Conservation (phyloP, 1,284 basidiomycete genomes). For the Testicularia cyperi region DNA sequence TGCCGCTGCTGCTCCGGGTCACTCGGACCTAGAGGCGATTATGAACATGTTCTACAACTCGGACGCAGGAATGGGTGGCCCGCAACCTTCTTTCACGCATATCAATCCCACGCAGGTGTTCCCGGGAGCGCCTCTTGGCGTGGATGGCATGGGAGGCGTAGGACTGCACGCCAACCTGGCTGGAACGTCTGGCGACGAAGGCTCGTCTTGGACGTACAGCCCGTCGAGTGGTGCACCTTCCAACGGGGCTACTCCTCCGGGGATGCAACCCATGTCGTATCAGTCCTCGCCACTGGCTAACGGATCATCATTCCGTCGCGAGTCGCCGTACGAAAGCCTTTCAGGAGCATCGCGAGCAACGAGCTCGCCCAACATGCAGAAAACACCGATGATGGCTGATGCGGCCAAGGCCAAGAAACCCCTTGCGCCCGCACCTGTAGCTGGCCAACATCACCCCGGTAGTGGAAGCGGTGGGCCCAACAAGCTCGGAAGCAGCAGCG, state of each 20-base stretch:
- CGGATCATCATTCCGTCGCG: constrained; percentile 8
- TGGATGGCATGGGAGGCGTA: constrained; percentile 18
- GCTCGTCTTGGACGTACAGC: constrained; percentile 51
- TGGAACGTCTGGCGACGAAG: constrained; percentile 43
- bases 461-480: no score
- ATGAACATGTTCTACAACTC: constrained; percentile 57
- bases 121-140: constrained; percentile 8
- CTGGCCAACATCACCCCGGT: no score
- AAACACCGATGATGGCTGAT: constrained; percentile 22
- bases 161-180: constrained; percentile 24
- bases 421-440: no score
- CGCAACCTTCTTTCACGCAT: constrained; percentile 43
- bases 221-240: constrained; percentile 41
- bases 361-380: constrained; percentile 28
- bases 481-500: no score
- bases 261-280: constrained; percentile 26
- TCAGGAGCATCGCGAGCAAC: constrained; percentile 16
- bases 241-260: constrained; percentile 38
- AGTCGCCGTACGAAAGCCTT: constrained; percentile 10
- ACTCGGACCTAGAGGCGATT: constrained; percentile 44
- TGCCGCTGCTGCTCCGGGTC: neutral
- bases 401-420: constrained; percentile 15
- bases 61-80: constrained; percentile 36
- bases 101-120: constrained; percentile 55
- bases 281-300: constrained; percentile 38